Conservation (phyloP, 768 basidiomycete species). For the Krasilnikovozyma curviuscula region DNA sequence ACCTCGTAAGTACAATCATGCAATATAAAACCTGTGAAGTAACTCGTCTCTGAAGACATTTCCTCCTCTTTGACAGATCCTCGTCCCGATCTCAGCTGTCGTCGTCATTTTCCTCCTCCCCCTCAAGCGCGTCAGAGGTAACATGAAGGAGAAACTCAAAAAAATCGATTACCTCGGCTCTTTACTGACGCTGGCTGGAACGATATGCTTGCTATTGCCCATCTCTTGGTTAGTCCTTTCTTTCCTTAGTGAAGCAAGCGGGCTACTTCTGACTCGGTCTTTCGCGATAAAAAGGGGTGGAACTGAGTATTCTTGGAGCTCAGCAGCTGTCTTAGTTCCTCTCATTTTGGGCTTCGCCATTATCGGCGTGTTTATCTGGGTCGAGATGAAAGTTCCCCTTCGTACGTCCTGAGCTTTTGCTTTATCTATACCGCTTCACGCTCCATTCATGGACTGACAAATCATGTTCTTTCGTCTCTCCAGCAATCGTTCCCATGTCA, state of each 20-base stretch:
- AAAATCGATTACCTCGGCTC: slow-evolving; percentile 48
- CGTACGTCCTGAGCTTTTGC: not conserved
- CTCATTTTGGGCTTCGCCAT: slow-evolving; percentile 39
- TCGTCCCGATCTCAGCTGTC: slow-evolving; percentile 36
- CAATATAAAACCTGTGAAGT: too few species aligned
- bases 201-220: slow-evolving; percentile 45
- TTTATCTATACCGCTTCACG: not conserved
- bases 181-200: slow-evolving; percentile 39
- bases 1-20: too few species aligned
- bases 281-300: slow-evolving; percentile 35
- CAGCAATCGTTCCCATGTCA: slow-evolving; percentile 29
- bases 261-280: slow-evolving; percentile 6
- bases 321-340: slow-evolving; percentile 43
- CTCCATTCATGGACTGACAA: not conserved
- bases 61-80: too few species aligned
- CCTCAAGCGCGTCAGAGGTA: slow-evolving; percentile 46
- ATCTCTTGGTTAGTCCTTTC: slow-evolving; percentile 37
- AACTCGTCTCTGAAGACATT: too few species aligned
- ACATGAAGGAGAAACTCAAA: slow-evolving; percentile 42
- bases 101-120: slow-evolving; percentile 47
- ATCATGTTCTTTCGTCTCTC: not conserved
- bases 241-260: not conserved
- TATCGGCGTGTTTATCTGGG: slow-evolving; percentile 41
- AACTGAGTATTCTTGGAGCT: slow-evolving; percentile 50
- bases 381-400: slow-evolving; percentile 49